These are phyloP conservation scores for Phaeoacremonium minimum DNA, from an alignment of 2,329 filamentous ascomycete species.

Conservation along the genomic window DNA sequence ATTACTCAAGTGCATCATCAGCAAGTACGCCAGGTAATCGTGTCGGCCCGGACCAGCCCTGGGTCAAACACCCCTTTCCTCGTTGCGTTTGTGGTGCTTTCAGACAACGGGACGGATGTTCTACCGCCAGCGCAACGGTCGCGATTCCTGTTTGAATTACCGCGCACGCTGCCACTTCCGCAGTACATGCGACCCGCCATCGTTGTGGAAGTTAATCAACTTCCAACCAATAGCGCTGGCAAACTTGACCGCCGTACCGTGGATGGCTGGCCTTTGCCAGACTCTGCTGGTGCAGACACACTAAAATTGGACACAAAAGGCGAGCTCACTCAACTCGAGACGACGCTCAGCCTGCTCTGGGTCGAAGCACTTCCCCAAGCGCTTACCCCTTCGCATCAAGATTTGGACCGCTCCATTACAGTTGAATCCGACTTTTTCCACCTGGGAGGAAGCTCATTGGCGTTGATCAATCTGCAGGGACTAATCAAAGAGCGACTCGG, in stretches of 20 bases:
- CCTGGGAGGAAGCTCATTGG: conserved; percentile 34
- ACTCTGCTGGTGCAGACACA: background rate
- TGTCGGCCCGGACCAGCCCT: conserved; percentile 1
- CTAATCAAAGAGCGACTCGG: conserved; percentile 24
- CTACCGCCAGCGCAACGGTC: background rate
- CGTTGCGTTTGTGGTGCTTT: conserved; percentile 4
- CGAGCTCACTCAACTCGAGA: background rate
- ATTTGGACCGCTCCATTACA: no score
- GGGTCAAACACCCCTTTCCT: background rate
- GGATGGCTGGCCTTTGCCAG: conserved; percentile 15
- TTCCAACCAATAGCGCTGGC: conserved; percentile 22
- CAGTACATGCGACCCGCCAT: conserved; percentile 27
- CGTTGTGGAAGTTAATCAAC: conserved; percentile 15
- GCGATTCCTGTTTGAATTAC: conserved; percentile 9
- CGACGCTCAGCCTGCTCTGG: conserved; percentile 6
- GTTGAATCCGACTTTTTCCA: conserved; percentile 34
- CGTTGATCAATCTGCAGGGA: conserved; percentile 29
- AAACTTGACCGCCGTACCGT: conserved; percentile 27
- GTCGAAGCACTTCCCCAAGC: conserved; percentile 13
- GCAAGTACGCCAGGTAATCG: background rate
- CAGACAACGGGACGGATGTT: background rate
- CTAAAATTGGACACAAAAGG: conserved; percentile 2
- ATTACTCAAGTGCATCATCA: conserved; percentile 1
- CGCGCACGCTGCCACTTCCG: conserved; percentile 17
- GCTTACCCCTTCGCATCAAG: conserved; percentile 5